phyloP scores from a whole-genome alignment of 2,329 filamentous ascomycete genomes.

The Microdochium nivale region DNA sequence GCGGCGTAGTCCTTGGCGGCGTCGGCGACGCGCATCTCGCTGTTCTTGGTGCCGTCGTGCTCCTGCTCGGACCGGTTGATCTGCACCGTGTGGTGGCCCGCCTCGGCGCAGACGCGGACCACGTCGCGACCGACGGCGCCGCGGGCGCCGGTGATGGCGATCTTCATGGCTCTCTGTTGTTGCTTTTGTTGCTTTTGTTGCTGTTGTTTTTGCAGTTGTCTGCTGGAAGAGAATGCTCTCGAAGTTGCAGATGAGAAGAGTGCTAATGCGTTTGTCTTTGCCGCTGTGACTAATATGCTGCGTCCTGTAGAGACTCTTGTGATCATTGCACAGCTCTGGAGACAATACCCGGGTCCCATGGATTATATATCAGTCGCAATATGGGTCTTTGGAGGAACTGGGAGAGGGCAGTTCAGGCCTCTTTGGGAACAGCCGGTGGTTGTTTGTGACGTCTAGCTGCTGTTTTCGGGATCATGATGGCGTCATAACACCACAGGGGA shows the following conservation, averaged over 20 bases:
- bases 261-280: neutral
- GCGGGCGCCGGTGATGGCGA: slow-evolving; percentile 28
- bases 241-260: neutral
- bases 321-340: neutral
- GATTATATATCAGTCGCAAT: too few species aligned
- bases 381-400: neutral
- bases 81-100: slow-evolving; percentile 22
- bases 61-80: slow-evolving; percentile 21
- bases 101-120: slow-evolving; percentile 20
- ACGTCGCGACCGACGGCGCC: slow-evolving; percentile 19
- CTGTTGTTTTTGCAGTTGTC: neutral
- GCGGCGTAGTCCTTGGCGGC: slow-evolving; percentile 21
- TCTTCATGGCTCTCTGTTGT: slow-evolving; percentile 18
- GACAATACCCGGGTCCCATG: too few species aligned
- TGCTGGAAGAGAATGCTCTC: neutral
- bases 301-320: neutral
- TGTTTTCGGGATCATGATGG: neutral
- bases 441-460: neutral
- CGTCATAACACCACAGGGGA: too few species aligned
- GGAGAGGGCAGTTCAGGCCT: neutral
- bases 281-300: neutral
- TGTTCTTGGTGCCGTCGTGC: slow-evolving; percentile 19
- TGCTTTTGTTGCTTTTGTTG: neutral
- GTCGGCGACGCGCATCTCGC: slow-evolving; percentile 23
- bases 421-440: too few species aligned